Conservation (phyloP, 495 filamentous ascomycete genomes). For the Hypoxylon fuscum region DNA sequence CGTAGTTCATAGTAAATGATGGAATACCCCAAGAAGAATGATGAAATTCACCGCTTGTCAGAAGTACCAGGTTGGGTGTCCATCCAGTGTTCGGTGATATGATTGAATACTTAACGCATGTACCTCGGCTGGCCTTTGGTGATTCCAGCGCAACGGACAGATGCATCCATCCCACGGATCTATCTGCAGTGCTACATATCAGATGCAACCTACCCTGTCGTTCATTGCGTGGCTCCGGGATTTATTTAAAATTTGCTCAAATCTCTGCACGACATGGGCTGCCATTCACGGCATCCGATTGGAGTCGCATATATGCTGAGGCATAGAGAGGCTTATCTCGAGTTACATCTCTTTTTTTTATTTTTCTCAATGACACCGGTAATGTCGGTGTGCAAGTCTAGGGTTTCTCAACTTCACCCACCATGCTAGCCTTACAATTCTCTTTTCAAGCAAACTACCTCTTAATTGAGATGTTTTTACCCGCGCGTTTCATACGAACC, state of each 20-base stretch:
- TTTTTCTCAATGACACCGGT: slow-evolving; percentile 2
- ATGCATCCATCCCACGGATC: slow-evolving; percentile 41
- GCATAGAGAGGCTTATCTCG: slow-evolving; percentile 34
- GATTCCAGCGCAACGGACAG: slow-evolving; percentile 37
- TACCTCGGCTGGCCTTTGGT: slow-evolving; percentile 18
- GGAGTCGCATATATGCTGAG: slow-evolving; percentile 21
- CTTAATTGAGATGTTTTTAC: background rate
- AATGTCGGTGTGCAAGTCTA: slow-evolving; percentile 24
- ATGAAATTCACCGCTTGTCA: slow-evolving; percentile 23
- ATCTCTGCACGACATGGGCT: slow-evolving; percentile 38
- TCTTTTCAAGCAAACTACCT: background rate
- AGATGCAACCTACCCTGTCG: slow-evolving; percentile 26
- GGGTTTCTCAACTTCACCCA: slow-evolving; percentile 1
- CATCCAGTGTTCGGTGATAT: background rate
- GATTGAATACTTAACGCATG: background rate
- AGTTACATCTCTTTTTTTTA: slow-evolving; percentile 23
- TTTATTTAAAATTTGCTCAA: slow-evolving; percentile 41
- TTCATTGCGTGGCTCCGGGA: slow-evolving; percentile 35
- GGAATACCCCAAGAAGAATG: slow-evolving; percentile 23
- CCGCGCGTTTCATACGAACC: background rate
- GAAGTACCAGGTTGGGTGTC: background rate
- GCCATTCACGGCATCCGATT: slow-evolving; percentile 37
- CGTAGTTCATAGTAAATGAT: slow-evolving; percentile 2
- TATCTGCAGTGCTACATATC: slow-evolving; percentile 39
- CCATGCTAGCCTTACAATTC: background rate